phyloP scores from a whole-genome alignment of 257 asterid genomes.

The Nicotiana knightiana region DNA sequence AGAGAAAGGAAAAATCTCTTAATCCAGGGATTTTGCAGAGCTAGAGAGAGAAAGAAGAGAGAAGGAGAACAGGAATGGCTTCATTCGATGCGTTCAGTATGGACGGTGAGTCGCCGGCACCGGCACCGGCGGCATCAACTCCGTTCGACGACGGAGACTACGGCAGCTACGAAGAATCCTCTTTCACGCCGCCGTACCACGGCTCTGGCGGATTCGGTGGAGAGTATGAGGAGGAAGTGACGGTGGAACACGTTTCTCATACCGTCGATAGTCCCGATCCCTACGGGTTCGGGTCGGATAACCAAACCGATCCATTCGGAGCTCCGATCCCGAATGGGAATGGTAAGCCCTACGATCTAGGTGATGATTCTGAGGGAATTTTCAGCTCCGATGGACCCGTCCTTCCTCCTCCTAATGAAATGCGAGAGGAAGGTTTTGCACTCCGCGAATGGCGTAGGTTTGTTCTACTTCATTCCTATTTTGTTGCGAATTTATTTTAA shows the following conservation, averaged over 20 bases:
- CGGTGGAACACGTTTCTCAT: slow-evolving; percentile 48
- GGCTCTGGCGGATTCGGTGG: slow-evolving; percentile 34
- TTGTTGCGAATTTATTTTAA: background rate
- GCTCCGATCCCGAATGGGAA: slow-evolving; percentile 66
- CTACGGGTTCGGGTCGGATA: slow-evolving; percentile 51
- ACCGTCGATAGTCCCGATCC: slow-evolving; percentile 62
- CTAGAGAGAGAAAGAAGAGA: slow-evolving; percentile 16
- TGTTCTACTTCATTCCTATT: slow-evolving; percentile 15
- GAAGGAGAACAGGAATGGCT: slow-evolving; percentile 36
- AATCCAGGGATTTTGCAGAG: background rate
- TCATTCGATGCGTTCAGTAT: slow-evolving; percentile 65
- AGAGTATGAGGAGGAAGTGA: slow-evolving; percentile 52
- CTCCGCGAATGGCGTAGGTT: slow-evolving; percentile 93
- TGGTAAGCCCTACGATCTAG: slow-evolving; percentile 44
- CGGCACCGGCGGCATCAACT: slow-evolving; percentile 30
- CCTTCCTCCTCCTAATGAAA: slow-evolving; percentile 76
- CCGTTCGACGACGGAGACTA: slow-evolving; percentile 52
- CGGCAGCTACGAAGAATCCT: slow-evolving; percentile 23
- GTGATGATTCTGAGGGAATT: slow-evolving; percentile 56
- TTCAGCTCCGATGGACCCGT: slow-evolving; percentile 81
- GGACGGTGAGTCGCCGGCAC: slow-evolving; percentile 41
- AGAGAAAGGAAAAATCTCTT: background rate
- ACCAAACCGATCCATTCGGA: slow-evolving; percentile 31
- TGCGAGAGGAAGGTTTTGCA: slow-evolving; percentile 80
- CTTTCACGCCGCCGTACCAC: slow-evolving; percentile 56